Conservation (phyloP, 2,329 filamentous ascomycete species). For the Cercospora berteroae region DNA sequence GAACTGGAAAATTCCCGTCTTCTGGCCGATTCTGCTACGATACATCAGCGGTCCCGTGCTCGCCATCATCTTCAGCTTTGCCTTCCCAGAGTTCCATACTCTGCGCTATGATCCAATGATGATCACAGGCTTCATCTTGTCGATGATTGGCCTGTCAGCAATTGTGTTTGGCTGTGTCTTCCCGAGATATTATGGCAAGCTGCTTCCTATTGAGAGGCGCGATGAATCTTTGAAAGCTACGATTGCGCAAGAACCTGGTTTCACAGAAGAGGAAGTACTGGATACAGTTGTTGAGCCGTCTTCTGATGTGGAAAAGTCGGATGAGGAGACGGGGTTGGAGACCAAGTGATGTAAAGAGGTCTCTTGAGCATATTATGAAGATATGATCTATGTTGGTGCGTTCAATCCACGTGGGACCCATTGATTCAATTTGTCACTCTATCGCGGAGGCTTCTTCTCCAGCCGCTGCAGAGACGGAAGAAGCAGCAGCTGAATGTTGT, state of each 20-base stretch:
- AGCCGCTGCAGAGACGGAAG: background rate
- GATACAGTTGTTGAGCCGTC: conserved; percentile 9
- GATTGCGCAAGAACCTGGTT: conserved; percentile 2
- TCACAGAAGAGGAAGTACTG: conserved; percentile 5
- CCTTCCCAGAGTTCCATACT: conserved; percentile 51
- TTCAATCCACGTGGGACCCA: too few species aligned
- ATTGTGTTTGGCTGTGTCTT: conserved; percentile 47
- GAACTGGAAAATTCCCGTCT: conserved; percentile 57
- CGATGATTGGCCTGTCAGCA: conserved; percentile 48
- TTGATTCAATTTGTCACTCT: too few species aligned
- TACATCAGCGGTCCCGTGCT: conserved; percentile 53
- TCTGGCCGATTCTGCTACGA: conserved; percentile 53
- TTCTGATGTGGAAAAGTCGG: conserved; percentile 4
- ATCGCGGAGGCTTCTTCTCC: too few species aligned
- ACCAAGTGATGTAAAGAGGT: background rate
- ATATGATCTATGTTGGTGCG: too few species aligned
- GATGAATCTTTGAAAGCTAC: conserved; percentile 42
- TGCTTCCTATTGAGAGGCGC: conserved; percentile 50
- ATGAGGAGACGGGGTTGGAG: background rate
- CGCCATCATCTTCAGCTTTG: conserved; percentile 54
- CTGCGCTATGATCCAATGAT: conserved; percentile 52
- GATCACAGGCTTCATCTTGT: conserved; percentile 52
- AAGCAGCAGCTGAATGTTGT: background rate
- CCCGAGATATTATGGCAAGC: conserved; percentile 55
- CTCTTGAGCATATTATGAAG: background rate